A percentile compares a stretch with the other conserved stretches of the same genome.
These are phyloP conservation scores for Aspergillus niger DNA, from an alignment of 2,329 filamentous ascomycete genomes.

Conservation along the genomic window DNA sequence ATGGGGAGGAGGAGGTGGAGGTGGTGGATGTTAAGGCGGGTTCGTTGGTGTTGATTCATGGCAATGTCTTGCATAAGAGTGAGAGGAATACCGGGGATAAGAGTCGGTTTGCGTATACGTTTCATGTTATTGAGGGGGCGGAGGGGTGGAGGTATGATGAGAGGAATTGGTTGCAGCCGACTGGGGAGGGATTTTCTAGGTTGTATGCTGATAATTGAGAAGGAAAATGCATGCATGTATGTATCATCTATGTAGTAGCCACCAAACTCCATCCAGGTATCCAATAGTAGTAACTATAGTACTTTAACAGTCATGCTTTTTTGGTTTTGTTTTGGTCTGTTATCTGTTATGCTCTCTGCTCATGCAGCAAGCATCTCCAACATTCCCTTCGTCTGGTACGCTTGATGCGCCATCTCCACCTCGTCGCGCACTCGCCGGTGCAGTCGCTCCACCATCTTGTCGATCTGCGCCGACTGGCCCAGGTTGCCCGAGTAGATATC, in stretches of 20 bases:
- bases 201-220: constrained; percentile 42
- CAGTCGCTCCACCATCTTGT: constrained; percentile 68
- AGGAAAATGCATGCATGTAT: no score
- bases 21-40: constrained; percentile 88
- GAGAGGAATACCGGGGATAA: constrained; percentile 85
- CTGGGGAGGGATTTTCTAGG: constrained; percentile 76
- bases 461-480: constrained; percentile 71
- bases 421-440: constrained; percentile 72
- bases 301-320: constrained; percentile 13
- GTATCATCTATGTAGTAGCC: no score
- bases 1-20: constrained; percentile 59
- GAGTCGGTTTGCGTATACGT: constrained; percentile 94
- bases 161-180: constrained; percentile 90
- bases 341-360: no score
- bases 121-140: constrained; percentile 89
- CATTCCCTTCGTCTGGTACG: constrained; percentile 83
- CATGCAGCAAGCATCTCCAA: constrained; percentile 64
- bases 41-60: constrained; percentile 88
- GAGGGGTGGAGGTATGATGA: constrained; percentile 70
- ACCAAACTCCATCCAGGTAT: no score
- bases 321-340: not conserved
- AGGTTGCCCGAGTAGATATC: constrained; percentile 85
- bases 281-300: constrained; percentile 18
- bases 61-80: constrained; percentile 93
- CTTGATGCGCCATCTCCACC: constrained; percentile 80